These are phyloP conservation scores for Sporisorium iseilematis-ciliati DNA, from an alignment of 1,284 basidiomycete genomes.

Conservation along the genomic window DNA sequence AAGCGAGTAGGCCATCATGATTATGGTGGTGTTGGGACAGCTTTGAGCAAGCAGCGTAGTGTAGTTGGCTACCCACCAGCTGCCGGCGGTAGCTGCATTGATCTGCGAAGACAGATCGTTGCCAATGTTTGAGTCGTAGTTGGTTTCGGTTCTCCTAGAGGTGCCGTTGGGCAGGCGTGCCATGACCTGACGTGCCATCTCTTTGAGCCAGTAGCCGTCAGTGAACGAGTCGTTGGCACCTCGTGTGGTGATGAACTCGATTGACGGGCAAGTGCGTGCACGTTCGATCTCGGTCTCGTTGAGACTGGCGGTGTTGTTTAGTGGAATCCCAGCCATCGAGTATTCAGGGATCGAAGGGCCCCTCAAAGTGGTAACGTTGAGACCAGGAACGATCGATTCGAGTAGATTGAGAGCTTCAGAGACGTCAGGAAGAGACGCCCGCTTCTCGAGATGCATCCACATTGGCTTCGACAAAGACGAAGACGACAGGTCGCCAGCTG, in stretches of 20 bases:
- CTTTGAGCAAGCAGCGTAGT: conserved; percentile 28
- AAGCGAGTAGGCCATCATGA: conserved; percentile 40
- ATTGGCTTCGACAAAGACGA: conserved; percentile 18
- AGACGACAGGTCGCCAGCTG: conserved; percentile 16
- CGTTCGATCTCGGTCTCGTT: conserved; percentile 27
- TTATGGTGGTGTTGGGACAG: conserved; percentile 37
- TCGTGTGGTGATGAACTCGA: conserved; percentile 37
- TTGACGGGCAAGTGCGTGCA: conserved; percentile 21
- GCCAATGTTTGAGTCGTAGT: conserved; percentile 32
- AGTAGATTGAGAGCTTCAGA: conserved; percentile 13
- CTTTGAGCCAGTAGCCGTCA: conserved; percentile 32
- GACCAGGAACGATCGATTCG: conserved; percentile 29
- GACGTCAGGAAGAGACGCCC: conserved; percentile 12
- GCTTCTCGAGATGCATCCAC: conserved; percentile 30
- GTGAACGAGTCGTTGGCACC: conserved; percentile 34
- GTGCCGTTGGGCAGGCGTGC: conserved; percentile 23
- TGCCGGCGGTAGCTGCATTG: conserved; percentile 18
- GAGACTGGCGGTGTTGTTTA: conserved; percentile 40
- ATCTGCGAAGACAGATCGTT: conserved; percentile 25
- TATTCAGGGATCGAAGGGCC: conserved; percentile 18
- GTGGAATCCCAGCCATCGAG: conserved; percentile 16
- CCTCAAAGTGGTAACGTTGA: conserved; percentile 16
- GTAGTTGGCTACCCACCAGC: conserved; percentile 34
- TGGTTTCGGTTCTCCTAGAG: conserved; percentile 23
- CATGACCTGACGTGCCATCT: conserved; percentile 36